phyloP scores from a whole-genome alignment of 2,329 filamentous ascomycete genomes.

The Exophiala calicioides region DNA sequence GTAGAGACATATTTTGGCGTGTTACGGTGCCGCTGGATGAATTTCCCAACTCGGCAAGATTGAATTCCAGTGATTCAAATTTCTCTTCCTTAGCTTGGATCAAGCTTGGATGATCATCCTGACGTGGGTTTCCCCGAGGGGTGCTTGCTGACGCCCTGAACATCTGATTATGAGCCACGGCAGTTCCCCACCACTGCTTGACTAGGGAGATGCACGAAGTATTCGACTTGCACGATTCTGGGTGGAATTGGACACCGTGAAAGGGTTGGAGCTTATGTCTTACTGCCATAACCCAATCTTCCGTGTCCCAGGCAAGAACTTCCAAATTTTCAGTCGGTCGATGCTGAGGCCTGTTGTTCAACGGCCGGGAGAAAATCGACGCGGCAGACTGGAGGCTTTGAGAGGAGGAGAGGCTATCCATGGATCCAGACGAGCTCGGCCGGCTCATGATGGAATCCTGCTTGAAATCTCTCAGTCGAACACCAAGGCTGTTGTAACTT shows the following conservation, averaged over 20 bases:
- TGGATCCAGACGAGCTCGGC: conserved; percentile 21
- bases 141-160: neutral
- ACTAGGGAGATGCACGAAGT: conserved; percentile 65
- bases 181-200: conserved; percentile 72
- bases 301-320: conserved; percentile 63
- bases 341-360: conserved; percentile 40
- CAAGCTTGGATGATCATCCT: neutral
- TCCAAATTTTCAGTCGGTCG: conserved; percentile 37
- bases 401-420: conserved; percentile 16
- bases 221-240: conserved; percentile 80
- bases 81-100: neutral
- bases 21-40: conserved; percentile 2
- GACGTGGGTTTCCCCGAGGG: neutral
- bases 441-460: conserved; percentile 8
- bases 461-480: conserved; percentile 14
- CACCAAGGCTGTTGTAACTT: conserved; percentile 52
- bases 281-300: conserved; percentile 72
- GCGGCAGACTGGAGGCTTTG: conserved; percentile 19
- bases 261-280: conserved; percentile 70
- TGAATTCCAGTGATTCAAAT: neutral
- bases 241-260: conserved; percentile 88
- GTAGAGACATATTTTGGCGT: neutral
- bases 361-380: conserved; percentile 1
- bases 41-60: conserved; percentile 3
- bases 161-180: conserved; percentile 60